A percentile compares a stretch with the other conserved stretches of the same genome.
Evolutionary conservation across 2,329 filamentous ascomycete species (phyloP).

Genomic region (Dactylellina cionopaga): DNA sequence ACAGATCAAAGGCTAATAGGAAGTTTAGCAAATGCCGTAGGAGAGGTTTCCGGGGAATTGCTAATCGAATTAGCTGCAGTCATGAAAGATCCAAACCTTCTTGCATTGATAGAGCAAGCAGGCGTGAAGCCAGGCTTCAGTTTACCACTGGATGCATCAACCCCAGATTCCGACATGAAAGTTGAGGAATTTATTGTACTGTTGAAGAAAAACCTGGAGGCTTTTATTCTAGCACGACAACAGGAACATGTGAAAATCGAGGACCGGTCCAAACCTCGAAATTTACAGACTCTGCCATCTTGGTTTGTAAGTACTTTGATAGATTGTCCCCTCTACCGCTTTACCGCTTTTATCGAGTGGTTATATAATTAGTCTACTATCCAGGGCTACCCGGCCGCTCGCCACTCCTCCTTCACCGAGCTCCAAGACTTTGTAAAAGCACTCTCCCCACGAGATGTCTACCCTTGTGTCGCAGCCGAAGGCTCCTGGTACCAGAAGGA

Average conservation of each 20-base stretch:
- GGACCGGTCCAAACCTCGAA: neutral
- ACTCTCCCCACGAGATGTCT: slow-evolving; percentile 79
- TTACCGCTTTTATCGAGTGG: too few relatives aligned
- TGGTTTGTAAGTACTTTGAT: slow-evolving; percentile 42
- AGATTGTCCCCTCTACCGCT: too few relatives aligned
- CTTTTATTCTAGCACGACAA: slow-evolving; percentile 19
- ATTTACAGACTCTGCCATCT: neutral
- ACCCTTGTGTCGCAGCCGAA: slow-evolving; percentile 80
- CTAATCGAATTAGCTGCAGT: slow-evolving; percentile 23
- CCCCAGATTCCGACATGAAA: slow-evolving; percentile 33
- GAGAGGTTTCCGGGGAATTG: slow-evolving; percentile 36
- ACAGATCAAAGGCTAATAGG: neutral
- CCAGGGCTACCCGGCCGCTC: slow-evolving; percentile 80
- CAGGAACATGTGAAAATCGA: slow-evolving; percentile 22
- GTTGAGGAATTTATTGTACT: slow-evolving; percentile 29
- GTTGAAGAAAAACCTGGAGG: slow-evolving; percentile 37
- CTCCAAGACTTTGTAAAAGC: slow-evolving; percentile 74
- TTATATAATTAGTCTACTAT: neutral
- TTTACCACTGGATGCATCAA: slow-evolving; percentile 28
- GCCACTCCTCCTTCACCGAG: slow-evolving; percentile 87
- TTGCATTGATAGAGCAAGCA: slow-evolving; percentile 8
- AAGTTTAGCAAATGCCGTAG: slow-evolving; percentile 25
- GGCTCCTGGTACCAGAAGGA: slow-evolving; percentile 69
- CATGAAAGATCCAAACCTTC: slow-evolving; percentile 18
- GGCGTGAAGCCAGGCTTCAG: slow-evolving; percentile 30